Conservation (phyloP, 163 green algal genomes). For the Coccomyxa subellipsoidea region DNA sequence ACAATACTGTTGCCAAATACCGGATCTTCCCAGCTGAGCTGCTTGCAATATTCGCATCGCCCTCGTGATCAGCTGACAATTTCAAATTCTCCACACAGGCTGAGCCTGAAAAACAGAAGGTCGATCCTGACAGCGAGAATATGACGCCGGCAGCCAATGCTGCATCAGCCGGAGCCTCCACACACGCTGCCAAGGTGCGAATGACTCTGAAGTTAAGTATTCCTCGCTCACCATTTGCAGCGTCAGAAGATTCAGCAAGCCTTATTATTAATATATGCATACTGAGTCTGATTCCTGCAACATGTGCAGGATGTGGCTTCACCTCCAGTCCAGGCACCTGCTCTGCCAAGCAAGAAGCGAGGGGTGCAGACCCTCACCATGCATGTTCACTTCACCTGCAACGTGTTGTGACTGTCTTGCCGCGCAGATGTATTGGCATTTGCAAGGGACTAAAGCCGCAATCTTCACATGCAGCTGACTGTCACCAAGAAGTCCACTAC, state of each 20-base stretch:
- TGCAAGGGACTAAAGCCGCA: not conserved
- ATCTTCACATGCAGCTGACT: not conserved
- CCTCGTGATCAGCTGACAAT: too few species aligned
- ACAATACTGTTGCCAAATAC: too few species aligned
- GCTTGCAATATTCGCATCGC: too few species aligned
- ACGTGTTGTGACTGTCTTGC: not conserved
- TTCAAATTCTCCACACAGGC: not conserved
- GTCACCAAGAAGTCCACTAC: not conserved
- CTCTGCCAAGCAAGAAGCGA: not conserved
- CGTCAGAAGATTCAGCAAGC: too few species aligned
- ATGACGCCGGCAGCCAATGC: too few species aligned
- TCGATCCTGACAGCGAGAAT: too few species aligned
- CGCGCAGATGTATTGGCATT: not conserved
- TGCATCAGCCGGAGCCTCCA: not conserved
- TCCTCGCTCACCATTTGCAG: too few species aligned
- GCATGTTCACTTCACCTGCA: not conserved
- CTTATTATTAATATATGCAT: too few species aligned
- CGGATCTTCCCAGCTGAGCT: too few species aligned
- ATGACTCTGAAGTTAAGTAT: too few species aligned
- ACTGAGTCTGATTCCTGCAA: not conserved
- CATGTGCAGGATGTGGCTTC: not conserved
- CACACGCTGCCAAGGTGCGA: not conserved
- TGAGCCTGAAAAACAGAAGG: too few species aligned
- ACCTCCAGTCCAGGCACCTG: not conserved
- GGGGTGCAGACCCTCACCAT: not conserved